Evolutionary conservation across 305 asterid species (phyloP), one percentile per base, ranked within the genome.

Genomic region (Lippia alba): DNA sequence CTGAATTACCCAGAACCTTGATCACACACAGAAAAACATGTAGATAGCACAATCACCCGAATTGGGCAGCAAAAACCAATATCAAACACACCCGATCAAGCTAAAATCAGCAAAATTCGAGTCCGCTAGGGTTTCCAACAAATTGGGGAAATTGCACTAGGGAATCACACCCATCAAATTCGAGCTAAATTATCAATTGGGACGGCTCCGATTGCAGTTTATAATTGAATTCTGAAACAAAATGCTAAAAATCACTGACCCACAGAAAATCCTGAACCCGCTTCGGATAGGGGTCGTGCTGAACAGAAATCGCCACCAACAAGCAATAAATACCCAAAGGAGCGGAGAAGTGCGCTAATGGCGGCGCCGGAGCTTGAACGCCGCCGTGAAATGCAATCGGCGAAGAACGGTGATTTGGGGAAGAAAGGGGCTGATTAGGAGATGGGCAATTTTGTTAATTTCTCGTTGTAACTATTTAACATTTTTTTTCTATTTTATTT

Each of bases 111-210:
- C 2, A 17, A 61, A 66, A 67, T 64, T 39, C 19, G 8, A 49
- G 20, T 8, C 4, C 12, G 10, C 45, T 73, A 78, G 81, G 82
- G 71, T 71, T 78, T 36, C 61, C 61, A 58, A 56, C 76, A 65
- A 64, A 75, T 72, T 67, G 73, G 78, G 84, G 63, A 73, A 74
- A 70, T 41, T 75, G 63, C 59, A 50, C 57, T 75, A 50, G 53
- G 40, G 59, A 39, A 57, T 66, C 74, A 59, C 16, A 64, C 34
- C 7, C 44, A 76, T 46, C 67, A 48, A 50, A 57, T 56, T 45
- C 75, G 12, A 34, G 15, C 56, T 46, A 41, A 48, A 56, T 75
- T 55, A 46, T 41, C 56, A 56, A 66, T 56, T 68, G 54, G 50
- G 45, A 10, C 11, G 24, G 69, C 14, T 58, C 9, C 12, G 50